phyloP scores from a whole-genome alignment of 2,329 filamentous ascomycete species.

The Ophiostoma ips region DNA sequence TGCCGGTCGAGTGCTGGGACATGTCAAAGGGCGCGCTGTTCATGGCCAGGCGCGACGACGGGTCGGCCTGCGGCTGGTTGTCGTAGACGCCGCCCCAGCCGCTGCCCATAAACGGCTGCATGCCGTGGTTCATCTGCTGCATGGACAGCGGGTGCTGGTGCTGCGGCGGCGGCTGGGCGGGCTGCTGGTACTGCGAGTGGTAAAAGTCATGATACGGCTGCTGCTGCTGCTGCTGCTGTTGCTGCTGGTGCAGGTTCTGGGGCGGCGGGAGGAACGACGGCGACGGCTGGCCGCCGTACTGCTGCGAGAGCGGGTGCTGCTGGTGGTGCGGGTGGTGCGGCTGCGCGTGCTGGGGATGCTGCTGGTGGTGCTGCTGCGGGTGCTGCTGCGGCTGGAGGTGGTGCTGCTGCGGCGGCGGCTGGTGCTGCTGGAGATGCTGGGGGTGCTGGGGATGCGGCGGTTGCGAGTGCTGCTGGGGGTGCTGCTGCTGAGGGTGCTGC shows the following conservation, averaged over 20 bases:
- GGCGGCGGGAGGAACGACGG: conserved; percentile 7
- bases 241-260: conserved; percentile 4
- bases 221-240: conserved; percentile 1
- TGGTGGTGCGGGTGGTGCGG: conserved; percentile 2
- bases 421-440: conserved; percentile 4
- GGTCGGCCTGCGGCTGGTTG: conserved; percentile 2
- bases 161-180: conserved; percentile 2
- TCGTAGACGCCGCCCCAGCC: conserved; percentile 11
- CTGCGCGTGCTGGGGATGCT: background rate
- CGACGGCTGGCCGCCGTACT: conserved; percentile 4
- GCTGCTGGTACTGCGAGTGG: conserved; percentile 8
- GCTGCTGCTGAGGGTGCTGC: conserved; percentile 1
- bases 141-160: conserved; percentile 6
- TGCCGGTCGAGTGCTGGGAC: conserved; percentile 3
- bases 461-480: background rate
- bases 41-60: conserved; percentile 5
- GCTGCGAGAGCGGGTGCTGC: conserved; percentile 5
- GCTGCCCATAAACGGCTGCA: conserved; percentile 4
- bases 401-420: background rate
- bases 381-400: conserved; percentile 3
- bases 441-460: conserved; percentile 1
- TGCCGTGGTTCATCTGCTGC: conserved; percentile 4
- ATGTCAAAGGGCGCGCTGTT: conserved; percentile 7
- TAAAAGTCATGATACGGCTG: conserved; percentile 9
- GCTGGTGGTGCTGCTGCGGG: background rate